Evolutionary conservation across 257 asterid species (phyloP).

Genomic region (Solanum chilense): DNA sequence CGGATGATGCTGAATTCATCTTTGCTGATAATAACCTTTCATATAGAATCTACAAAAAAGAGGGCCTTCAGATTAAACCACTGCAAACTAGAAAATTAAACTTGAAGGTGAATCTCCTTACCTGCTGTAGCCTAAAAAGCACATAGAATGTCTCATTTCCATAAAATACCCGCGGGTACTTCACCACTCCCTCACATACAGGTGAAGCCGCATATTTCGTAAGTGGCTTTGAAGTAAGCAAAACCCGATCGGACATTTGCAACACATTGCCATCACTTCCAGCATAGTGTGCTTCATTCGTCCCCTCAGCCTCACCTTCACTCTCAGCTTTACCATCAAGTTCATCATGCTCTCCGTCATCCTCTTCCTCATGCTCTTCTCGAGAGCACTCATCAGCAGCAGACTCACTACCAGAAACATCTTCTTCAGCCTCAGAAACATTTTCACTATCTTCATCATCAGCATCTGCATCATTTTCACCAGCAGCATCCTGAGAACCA

Average conservation of each 20-base stretch:
- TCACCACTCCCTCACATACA: constrained; percentile 21
- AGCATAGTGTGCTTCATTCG: constrained; percentile 52
- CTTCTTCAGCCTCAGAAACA: constrained; percentile 73
- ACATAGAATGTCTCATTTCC: constrained; percentile 89
- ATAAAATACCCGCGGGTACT: constrained; percentile 44
- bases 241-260: constrained; percentile 56
- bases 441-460: constrained; percentile 88
- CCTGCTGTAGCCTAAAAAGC: constrained; percentile 94
- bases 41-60: constrained; percentile 21
- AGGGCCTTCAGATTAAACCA: background rate
- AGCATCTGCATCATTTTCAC: constrained; percentile 69
- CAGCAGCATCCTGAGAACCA: constrained; percentile 44
- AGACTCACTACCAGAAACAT: constrained; percentile 87
- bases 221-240: constrained; percentile 62
- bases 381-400: constrained; percentile 83
- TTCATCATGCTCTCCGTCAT: constrained; percentile 62
- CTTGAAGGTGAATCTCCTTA: constrained; percentile 12
- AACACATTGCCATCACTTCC: constrained; percentile 46
- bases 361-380: constrained; percentile 86
- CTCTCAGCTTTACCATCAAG: constrained; percentile 83
- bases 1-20: constrained; percentile 24
- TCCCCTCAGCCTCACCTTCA: constrained; percentile 90
- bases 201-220: constrained; percentile 49
- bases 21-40: constrained; percentile 38
- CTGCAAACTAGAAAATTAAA: background rate